A percentile compares a stretch with the other conserved stretches of the same genome.
phyloP scores from a whole-genome alignment of 2,329 filamentous ascomycete species.

The Aspergillus sojae region DNA sequence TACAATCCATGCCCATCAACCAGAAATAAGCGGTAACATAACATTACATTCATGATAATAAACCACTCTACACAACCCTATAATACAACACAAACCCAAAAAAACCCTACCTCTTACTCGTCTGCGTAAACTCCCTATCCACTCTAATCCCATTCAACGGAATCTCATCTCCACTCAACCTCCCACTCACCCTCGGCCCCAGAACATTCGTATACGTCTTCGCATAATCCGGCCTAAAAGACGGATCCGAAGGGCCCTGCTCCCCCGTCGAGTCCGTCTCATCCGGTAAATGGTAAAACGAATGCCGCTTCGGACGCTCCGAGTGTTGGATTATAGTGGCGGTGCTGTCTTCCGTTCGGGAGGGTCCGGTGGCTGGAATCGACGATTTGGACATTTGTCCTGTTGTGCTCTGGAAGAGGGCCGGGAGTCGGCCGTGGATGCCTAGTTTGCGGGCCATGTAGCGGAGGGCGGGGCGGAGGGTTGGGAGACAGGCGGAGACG shows the following conservation, averaged over 20 bases:
- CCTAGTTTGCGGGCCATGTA: constrained; percentile 22
- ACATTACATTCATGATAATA: not conserved
- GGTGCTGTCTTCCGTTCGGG: constrained; percentile 1
- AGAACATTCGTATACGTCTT: constrained; percentile 22
- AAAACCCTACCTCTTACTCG: not conserved
- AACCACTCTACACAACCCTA: not conserved
- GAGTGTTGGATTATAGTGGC: constrained; percentile 2
- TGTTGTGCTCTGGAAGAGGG: constrained; percentile 17
- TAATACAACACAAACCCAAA: not conserved
- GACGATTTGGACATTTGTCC: constrained; percentile 10
- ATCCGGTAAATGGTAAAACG: constrained; percentile 25
- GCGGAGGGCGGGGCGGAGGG: constrained; percentile 28
- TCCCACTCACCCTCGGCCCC: not conserved
- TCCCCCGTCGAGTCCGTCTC: constrained; percentile 10
- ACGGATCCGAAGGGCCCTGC: constrained; percentile 10
- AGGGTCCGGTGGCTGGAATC: not conserved
- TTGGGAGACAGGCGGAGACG: constrained; percentile 31
- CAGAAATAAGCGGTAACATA: too few relatives aligned
- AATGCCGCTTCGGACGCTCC: constrained; percentile 14
- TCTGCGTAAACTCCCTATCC: constrained; percentile 22
- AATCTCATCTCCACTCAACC: constrained; percentile 21
- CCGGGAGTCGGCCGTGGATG: constrained; percentile 17
- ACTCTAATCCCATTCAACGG: constrained; percentile 25
- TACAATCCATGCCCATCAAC: too few relatives aligned
- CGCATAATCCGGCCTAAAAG: constrained; percentile 23